These are phyloP conservation scores for Neurospora terricola DNA, from an alignment of 495 filamentous ascomycete genomes.

Conservation along the genomic window DNA sequence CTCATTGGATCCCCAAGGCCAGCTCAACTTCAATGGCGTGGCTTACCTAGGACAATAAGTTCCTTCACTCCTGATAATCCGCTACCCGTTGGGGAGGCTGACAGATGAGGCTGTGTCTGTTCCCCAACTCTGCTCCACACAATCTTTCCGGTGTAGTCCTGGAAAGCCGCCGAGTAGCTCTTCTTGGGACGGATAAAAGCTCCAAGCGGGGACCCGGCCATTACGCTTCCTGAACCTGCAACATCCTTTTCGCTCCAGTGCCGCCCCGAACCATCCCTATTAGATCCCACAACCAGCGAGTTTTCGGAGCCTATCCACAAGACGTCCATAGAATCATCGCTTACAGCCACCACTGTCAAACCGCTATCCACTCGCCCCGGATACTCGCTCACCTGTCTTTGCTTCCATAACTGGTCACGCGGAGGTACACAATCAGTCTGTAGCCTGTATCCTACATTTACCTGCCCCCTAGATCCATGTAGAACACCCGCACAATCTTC, in stretches of 20 bases:
- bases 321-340: background rate
- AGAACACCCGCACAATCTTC: background rate
- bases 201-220: background rate
- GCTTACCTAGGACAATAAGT: background rate
- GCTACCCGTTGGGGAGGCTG: too few relatives aligned
- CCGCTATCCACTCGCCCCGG: background rate
- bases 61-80: background rate
- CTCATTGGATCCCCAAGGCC: background rate
- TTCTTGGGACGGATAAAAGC: background rate
- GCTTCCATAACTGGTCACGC: background rate
- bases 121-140: too few relatives aligned
- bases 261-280: background rate
- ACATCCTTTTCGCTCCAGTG: background rate
- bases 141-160: background rate
- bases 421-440: background rate
- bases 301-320: background rate
- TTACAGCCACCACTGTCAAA: background rate
- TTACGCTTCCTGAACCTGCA: background rate
- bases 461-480: background rate
- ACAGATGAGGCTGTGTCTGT: too few relatives aligned
- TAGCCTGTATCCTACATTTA: background rate
- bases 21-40: background rate
- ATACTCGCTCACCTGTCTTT: background rate
- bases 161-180: background rate
- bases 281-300: background rate